These are phyloP conservation scores for Neonectria sp. DNA, from an alignment of 2,329 filamentous ascomycete genomes.

Conservation along the genomic window DNA sequence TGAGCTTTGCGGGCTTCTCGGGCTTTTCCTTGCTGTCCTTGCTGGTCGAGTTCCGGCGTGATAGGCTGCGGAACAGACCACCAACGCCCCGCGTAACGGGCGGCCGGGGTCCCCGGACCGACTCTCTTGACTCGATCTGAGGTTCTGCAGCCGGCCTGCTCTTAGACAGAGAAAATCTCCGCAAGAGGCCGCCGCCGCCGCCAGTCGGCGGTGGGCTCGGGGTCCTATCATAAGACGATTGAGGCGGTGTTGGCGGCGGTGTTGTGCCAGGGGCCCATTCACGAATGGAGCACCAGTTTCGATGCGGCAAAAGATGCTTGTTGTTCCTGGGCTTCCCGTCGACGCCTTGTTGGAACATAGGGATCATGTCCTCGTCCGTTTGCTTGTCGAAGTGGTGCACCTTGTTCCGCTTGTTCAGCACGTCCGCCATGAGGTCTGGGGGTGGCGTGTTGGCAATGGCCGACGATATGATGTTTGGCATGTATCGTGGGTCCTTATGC, in stretches of 20 bases:
- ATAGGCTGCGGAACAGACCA: slow-evolving; percentile 63
- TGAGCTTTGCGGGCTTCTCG: slow-evolving; percentile 54
- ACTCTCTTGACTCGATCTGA: slow-evolving; percentile 57
- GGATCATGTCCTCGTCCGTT: slow-evolving; percentile 97
- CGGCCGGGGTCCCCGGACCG: slow-evolving; percentile 62
- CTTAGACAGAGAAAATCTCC: slow-evolving; percentile 60
- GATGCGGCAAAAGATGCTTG: slow-evolving; percentile 86
- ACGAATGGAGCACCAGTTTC: slow-evolving; percentile 96
- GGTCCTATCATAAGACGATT: slow-evolving; percentile 61
- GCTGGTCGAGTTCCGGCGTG: slow-evolving; percentile 52
- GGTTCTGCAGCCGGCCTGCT: slow-evolving; percentile 53
- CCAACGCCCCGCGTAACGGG: slow-evolving; percentile 62
- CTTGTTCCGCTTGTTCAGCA: slow-evolving; percentile 94
- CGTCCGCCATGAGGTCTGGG: slow-evolving; percentile 88
- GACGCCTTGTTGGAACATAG: slow-evolving; percentile 90
- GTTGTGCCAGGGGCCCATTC: slow-evolving; percentile 85
- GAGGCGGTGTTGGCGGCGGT: slow-evolving; percentile 77
- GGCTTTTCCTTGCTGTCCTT: slow-evolving; percentile 51
- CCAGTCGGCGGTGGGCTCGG: slow-evolving; percentile 55
- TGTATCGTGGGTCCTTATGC: slow-evolving; percentile 94
- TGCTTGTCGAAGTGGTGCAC: slow-evolving; percentile 79
- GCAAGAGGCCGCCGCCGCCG: slow-evolving; percentile 57
- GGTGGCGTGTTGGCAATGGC: slow-evolving; percentile 95
- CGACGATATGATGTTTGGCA: slow-evolving; percentile 95
- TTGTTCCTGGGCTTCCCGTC: slow-evolving; percentile 94